Conservation (phyloP, 78 protist species). For the slime mould (Dictyostelium discoideum) region DNA sequence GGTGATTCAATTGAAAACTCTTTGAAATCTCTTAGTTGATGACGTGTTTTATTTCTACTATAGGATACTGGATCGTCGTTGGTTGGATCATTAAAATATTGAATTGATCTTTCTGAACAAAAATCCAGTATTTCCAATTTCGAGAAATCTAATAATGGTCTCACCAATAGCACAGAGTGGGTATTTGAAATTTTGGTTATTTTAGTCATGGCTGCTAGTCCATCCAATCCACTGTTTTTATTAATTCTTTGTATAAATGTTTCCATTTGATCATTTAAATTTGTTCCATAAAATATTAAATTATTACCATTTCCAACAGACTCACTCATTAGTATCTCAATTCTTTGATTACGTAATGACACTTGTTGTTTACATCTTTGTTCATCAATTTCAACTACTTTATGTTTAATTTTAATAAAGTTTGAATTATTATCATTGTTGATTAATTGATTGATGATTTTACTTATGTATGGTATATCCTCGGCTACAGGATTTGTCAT, state of each 20-base stretch:
- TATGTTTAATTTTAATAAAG: background rate
- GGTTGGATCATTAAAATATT: background rate
- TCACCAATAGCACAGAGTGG: background rate
- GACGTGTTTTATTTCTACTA: background rate
- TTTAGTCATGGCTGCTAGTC: background rate
- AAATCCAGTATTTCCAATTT: background rate
- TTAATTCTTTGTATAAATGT: conserved; percentile 8
- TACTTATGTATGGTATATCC: background rate
- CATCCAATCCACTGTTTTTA: background rate
- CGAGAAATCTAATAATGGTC: background rate
- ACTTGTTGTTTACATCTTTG: background rate
- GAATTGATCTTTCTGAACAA: background rate
- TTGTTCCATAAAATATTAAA: conserved; percentile 1
- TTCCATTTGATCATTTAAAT: conserved; percentile 6
- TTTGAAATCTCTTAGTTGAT: background rate
- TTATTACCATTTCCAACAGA: background rate
- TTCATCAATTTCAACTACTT: background rate
- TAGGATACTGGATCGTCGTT: background rate
- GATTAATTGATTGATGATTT: background rate
- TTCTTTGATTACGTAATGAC: background rate
- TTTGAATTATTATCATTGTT: background rate
- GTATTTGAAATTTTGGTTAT: background rate
- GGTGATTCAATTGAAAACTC: background rate
- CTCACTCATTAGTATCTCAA: background rate
- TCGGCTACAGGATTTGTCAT: background rate